Evolutionary conservation across 306 rosid genomes (phyloP).

Genomic region (Prunus padus): DNA sequence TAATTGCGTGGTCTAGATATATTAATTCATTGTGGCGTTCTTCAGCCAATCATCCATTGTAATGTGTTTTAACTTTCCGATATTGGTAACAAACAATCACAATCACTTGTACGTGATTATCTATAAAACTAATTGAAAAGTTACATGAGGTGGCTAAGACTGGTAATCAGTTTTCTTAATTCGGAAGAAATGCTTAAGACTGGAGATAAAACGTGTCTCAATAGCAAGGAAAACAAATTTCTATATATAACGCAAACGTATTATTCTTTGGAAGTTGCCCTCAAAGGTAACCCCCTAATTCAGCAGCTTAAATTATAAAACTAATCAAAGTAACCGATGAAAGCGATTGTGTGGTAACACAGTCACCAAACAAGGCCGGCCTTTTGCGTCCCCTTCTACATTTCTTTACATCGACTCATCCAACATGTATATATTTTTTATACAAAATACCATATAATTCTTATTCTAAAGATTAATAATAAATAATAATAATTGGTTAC

Average conservation of each 20-base stretch:
- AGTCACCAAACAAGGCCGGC: slow-evolving; percentile 7
- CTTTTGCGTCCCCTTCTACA: background rate
- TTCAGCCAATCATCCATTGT: too few relatives aligned
- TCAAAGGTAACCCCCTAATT: slow-evolving; percentile 3
- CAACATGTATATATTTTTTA: background rate
- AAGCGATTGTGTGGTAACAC: background rate
- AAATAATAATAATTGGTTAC: background rate
- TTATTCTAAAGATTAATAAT: background rate
- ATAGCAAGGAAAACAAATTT: background rate
- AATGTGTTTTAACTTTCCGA: too few relatives aligned
- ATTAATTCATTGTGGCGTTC: too few relatives aligned
- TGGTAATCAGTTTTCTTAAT: background rate
- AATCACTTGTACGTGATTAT: too few relatives aligned
- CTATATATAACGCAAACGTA: background rate
- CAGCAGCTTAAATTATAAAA: background rate
- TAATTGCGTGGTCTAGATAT: background rate
- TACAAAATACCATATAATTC: background rate
- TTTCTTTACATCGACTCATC: background rate
- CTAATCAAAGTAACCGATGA: slow-evolving; percentile 2
- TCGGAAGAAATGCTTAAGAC: background rate
- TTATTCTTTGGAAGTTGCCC: slow-evolving; percentile 1
- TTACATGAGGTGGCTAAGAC: background rate
- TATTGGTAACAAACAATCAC: background rate
- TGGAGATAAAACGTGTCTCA: background rate
- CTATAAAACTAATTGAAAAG: background rate